A percentile compares a stretch with the other conserved stretches of the same genome.
Conservation (phyloP, 345 rosid species). For the Firmiana major region DNA sequence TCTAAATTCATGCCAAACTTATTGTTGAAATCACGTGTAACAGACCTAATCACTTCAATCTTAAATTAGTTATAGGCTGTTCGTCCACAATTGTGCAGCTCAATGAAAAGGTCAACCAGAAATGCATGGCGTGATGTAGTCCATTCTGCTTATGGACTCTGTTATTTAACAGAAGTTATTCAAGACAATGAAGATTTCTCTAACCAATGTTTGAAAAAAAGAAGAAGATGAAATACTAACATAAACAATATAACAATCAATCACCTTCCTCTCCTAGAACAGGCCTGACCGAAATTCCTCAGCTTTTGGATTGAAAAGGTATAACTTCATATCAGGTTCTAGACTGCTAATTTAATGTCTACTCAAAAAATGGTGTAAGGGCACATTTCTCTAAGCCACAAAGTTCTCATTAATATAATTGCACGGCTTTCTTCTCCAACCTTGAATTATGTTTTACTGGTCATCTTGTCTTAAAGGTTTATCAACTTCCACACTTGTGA, state of each 20-base stretch:
- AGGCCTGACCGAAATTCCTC: too few species aligned
- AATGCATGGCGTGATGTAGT: not conserved
- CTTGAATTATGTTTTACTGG: too few species aligned
- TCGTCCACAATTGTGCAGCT: constrained; percentile 33
- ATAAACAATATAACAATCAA: not conserved
- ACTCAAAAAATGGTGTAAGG: not conserved
- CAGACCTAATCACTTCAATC: constrained; percentile 30
- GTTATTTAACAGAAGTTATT: not conserved
- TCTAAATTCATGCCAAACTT: constrained; percentile 30
- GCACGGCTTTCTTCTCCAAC: not conserved
- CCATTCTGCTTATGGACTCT: constrained; percentile 16
- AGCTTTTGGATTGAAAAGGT: too few species aligned
- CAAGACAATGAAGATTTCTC: not conserved
- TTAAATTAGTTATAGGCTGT: constrained; percentile 29
- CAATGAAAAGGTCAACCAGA: constrained; percentile 33
- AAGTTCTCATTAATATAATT: not conserved
- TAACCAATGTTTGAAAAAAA: not conserved
- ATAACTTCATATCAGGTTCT: too few species aligned
- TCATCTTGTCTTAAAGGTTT: too few species aligned
- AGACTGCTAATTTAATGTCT: not conserved
- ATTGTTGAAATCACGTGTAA: constrained; percentile 28
- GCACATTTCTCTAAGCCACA: not conserved
- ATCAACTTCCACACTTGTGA: not conserved
- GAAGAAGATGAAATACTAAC: not conserved
- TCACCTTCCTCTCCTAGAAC: too few species aligned